A percentile compares a stretch with the other conserved stretches of the same genome.
These are phyloP conservation scores for Earliella scabrosa DNA, from an alignment of 1,284 basidiomycete genomes.

Conservation along the genomic window DNA sequence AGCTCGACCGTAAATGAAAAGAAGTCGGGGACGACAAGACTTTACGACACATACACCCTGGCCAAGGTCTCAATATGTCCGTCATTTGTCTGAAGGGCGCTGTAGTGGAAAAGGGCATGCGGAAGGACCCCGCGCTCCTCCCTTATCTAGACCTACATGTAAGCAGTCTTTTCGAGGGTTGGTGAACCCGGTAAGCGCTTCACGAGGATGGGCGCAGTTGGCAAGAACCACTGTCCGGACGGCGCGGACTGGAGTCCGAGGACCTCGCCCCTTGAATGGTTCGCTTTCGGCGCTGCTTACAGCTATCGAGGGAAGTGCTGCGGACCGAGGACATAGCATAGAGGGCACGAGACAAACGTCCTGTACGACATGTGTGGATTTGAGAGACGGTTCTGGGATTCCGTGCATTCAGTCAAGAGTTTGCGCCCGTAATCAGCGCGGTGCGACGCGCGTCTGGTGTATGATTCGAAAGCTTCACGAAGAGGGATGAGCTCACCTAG, in stretches of 20 bases:
- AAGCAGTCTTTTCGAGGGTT: neutral
- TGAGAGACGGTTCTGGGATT: neutral
- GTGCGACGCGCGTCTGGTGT: neutral
- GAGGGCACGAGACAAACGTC: constrained; percentile 2
- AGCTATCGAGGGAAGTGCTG: neutral
- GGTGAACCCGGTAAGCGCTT: neutral
- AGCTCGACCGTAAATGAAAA: neutral
- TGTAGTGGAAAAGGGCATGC: neutral
- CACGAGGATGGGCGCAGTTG: neutral
- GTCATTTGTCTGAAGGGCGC: neutral
- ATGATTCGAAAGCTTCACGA: neutral
- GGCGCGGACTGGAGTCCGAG: too few relatives aligned
- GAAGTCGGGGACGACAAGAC: neutral
- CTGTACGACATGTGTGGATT: neutral
- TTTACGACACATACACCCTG: neutral
- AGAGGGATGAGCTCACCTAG: neutral
- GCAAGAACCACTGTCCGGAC: too few relatives aligned
- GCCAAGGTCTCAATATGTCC: neutral
- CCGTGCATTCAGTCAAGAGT: neutral
- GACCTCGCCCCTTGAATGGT: too few relatives aligned
- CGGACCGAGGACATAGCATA: neutral
- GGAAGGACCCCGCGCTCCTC: neutral
- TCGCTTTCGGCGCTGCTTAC: neutral
- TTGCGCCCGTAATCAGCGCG: neutral
- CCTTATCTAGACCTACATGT: neutral